phyloP scores from a whole-genome alignment of 139 green algal genomes.

The Ulvella scutata region DNA sequence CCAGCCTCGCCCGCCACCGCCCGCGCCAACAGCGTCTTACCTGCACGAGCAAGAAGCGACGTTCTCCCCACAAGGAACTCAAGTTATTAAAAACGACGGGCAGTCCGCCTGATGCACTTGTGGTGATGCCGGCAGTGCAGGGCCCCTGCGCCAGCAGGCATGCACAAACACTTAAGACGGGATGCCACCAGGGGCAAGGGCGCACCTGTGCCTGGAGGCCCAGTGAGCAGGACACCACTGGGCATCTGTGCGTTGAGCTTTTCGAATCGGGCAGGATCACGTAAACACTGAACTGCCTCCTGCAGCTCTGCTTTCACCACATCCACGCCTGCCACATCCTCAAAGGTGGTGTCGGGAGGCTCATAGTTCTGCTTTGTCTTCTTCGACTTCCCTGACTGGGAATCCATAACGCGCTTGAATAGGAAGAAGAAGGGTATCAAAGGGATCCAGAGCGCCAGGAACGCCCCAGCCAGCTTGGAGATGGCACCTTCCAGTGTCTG shows the following conservation, averaged over 20 bases:
- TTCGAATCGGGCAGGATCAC: slow-evolving; percentile 24
- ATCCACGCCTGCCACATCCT: slow-evolving; percentile 60
- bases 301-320: slow-evolving; percentile 70
- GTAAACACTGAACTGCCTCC: slow-evolving; percentile 39
- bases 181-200: no score
- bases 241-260: slow-evolving; percentile 44
- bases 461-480: slow-evolving; percentile 13
- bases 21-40: slow-evolving; percentile 74
- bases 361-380: slow-evolving; percentile 13
- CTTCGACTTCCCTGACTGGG: slow-evolving; percentile 18
- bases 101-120: no score
- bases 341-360: slow-evolving; percentile 39
- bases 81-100: no score
- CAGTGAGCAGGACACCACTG: slow-evolving; percentile 54
- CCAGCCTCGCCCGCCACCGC: slow-evolving; percentile 79
- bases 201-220: slow-evolving; percentile 60
- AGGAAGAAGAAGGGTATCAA: slow-evolving; percentile 65
- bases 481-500: neutral
- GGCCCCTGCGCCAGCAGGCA: no score
- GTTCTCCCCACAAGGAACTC: no score
- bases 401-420: slow-evolving; percentile 36
- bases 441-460: slow-evolving; percentile 62
- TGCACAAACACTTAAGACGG: no score
- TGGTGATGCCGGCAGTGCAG: no score
- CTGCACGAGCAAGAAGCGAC: no score